Evolutionary conservation across 805 yeast genomes (phyloP).

Genomic region (Yueomyces sinensis): DNA sequence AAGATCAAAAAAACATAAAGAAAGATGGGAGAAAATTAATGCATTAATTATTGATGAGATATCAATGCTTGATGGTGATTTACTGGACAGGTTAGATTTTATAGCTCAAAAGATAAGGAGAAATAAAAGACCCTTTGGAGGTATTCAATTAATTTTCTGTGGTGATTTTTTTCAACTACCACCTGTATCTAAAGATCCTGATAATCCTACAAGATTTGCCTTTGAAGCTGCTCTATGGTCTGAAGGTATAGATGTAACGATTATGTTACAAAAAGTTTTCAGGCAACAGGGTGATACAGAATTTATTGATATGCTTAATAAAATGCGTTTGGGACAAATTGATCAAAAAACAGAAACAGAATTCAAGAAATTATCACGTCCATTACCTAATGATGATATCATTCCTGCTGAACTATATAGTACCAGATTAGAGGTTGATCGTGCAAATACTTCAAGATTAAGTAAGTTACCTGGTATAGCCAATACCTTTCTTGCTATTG

Average conservation of each 20-base stretch:
- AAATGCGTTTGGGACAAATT: conserved; percentile 53
- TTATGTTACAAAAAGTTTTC: conserved; percentile 51
- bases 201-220: conserved; percentile 34
- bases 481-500: conserved; percentile 35
- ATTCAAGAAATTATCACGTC: conserved; percentile 40
- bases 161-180: conserved; percentile 81
- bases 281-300: conserved; percentile 64
- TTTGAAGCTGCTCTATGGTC: conserved; percentile 58
- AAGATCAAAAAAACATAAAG: conserved; percentile 34
- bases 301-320: conserved; percentile 64
- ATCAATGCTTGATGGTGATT: conserved; percentile 63
- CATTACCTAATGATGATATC: conserved; percentile 42
- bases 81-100: conserved; percentile 49
- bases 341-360: conserved; percentile 33
- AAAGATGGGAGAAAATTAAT: conserved; percentile 41
- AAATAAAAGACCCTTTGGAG: conserved; percentile 54
- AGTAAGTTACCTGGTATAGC: conserved; percentile 31
- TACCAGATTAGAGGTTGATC: conserved; percentile 58
- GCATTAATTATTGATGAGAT: conserved; percentile 68
- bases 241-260: conserved; percentile 39
- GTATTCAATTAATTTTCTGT: conserved; percentile 60
- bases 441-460: conserved; percentile 44
- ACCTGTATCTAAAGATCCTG: conserved; percentile 31
- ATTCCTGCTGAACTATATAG: conserved; percentile 67
- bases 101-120: conserved; percentile 42